Base-by-base conservation (phyloP, 1,284 basidiomycete species). In the Fomitopsis schrenkii region DNA sequence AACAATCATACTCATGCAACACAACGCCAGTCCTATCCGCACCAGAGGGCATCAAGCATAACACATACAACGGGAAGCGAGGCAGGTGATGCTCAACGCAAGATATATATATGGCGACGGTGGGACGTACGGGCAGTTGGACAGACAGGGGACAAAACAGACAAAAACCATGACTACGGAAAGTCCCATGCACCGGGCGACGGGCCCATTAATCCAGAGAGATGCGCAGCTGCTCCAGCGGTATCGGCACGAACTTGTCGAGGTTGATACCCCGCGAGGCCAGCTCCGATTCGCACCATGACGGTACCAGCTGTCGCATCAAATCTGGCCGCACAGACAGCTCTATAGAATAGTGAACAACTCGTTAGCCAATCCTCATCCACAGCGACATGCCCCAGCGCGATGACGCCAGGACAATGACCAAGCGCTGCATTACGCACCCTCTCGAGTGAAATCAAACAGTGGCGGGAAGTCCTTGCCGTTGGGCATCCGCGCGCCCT, bases 361-460 rank as follows among this genome's bases (percentile, higher is more conserved):
- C 12, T 36, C 9, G 46, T 62, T 45, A 62, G 62, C 56, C 40
- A 55, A n/a, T n/a, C 35, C 35, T 36, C 26, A 33, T 30, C 7
- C 12, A 50, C 26, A 26, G 26, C 48, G 28, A 50, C 48, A 50
- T 33, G 22, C 26, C 48, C 19, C 28, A 6, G 46, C 46, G 26
- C 36, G 44, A 52, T 10, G 22, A 57, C 30, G 55, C 35, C 56
- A 41, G 58, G 56, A 50, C 59, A 55, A 48, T 58, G 26, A 22
- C 55, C 33, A 26, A 48, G 33, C 38, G 28, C 46, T 50, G 15
- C 7, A 62, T 19, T 38, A 77, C 91, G 78, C 68, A 94, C 94
- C 94, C 80, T 98, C 96, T 68, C 91, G 88, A 64, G 95, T 97
- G 75, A 97, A 98, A 81, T 99, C 88, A 79, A 99, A 99, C 65